Base-by-base conservation (phyloP, 257 asterid genomes). In the Leonotis leonurus region DNA sequence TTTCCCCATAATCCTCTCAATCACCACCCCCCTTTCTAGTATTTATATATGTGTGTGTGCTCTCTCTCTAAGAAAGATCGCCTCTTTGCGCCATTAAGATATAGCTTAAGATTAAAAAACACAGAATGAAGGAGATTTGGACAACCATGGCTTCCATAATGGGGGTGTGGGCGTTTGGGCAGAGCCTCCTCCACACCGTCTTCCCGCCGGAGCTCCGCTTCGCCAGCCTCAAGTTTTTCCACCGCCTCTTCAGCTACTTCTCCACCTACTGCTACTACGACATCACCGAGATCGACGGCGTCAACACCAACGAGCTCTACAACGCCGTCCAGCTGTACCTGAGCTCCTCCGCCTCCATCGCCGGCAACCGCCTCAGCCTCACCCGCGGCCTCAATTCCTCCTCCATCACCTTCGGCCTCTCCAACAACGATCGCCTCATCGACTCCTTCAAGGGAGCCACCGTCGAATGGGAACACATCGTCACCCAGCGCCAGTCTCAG, bases 111-210 rank as follows among this genome's bases (percentile, higher is more conserved):
- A n/a, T n/a, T n/a, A n/a, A n/a, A n/a, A 20, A 3, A 3, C 9
- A 6, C 17, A 27, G 3, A 5, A 83, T 83, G 89, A 83, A 83
- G 73, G 89, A 83, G 72, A 51, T 75, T 53, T 77, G 80, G 89
- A 83, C 89, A 33, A 83, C 86, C 44, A 75, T 83, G 82, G 89
- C 89, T 13, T 83, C 89, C 1, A 68, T 83, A 43, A 83, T 83
- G 89, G 89, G 89, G 1, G 89, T 80, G 1, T 83, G 89, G 89
- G 89, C 89, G 11, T 80, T 83, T 64, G 70, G 83, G 48, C 89
- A 83, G 29, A 77, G 81, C 80, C 81, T 83, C 33, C 77, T 83
- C 5, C 84, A 80, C 69, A 73, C 84, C 0, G 79, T 83, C 2
- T 80, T 83, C 73, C 89, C 89, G 0, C 89, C 89, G 29, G 89